Conservation (phyloP, 164 flowering plant species). For the Liriodendron chinense region DNA sequence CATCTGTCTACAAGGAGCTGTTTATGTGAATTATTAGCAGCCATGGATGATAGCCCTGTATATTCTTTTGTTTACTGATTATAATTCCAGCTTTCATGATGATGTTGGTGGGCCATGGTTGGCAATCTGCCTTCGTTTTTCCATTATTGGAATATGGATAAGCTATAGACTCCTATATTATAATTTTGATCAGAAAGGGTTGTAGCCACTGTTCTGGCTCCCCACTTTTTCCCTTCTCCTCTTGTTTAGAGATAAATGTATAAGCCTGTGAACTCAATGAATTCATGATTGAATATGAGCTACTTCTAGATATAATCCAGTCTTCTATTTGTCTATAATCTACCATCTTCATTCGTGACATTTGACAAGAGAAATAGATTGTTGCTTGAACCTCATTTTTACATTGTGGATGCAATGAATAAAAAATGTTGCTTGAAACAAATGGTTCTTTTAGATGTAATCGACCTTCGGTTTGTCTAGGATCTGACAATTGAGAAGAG, state of each 20-base stretch:
- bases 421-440: too few relatives aligned
- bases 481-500: too few relatives aligned
- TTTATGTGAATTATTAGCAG: conserved; percentile 49
- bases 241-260: conserved; percentile 13
- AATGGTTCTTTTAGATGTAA: too few relatives aligned
- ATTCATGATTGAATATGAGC: conserved; percentile 5
- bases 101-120: conserved; percentile 24
- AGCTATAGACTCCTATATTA: conserved; percentile 12
- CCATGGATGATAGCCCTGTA: conserved; percentile 61
- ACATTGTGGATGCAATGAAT: too few relatives aligned
- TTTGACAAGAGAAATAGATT: neutral
- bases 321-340: neutral
- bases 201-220: conserved; percentile 27
- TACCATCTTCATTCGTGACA: neutral
- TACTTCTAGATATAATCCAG: neutral
- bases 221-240: neutral
- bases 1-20: conserved; percentile 57
- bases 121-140: conserved; percentile 10
- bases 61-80: conserved; percentile 27
- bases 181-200: conserved; percentile 26
- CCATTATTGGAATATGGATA: conserved; percentile 14
- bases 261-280: conserved; percentile 22
- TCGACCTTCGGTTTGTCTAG: too few relatives aligned
- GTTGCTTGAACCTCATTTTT: neutral
- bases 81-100: conserved; percentile 22